Evolutionary conservation across 2,329 filamentous ascomycete species (phyloP), one percentile per base, ranked within the genome.

Genomic region (Alternaria sp.): DNA sequence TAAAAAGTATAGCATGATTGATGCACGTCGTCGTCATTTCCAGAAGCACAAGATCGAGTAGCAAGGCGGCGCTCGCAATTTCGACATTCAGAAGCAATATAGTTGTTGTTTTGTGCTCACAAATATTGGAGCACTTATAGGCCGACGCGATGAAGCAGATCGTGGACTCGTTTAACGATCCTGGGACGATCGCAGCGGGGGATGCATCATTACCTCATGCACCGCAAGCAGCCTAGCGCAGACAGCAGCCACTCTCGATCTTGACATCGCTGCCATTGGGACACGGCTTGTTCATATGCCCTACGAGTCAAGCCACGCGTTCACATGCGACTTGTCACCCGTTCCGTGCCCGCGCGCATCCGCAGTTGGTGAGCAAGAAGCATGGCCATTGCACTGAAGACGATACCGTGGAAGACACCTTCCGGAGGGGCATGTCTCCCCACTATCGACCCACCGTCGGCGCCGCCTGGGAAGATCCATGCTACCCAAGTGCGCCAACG

Each of bases 391-490:
- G 39, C 42, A 36, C 20, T 24, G 20, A 9, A 48, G n/a, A 28
- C n/a, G 38, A 32, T 28, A 20, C 38, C 18, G 18, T 30, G 38
- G 30, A 46, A 30, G 42, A 54, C 41, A 24, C 12, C 8, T 42
- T 16, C 51, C 41, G 41, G 56, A 59, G 51, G 51, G 43, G 44
- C 39, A 51, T 52, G 48, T 51, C 59, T 59, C 44, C 56, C 59
- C 59, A 56, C 59, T 22, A 49, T 65, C 65, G 60, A 44, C 59
- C 58, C 62, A 68, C 63, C 30, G 34, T 49, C 53, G 34, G 26
- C n/a, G 16, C 44, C 51, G 44, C 24, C 54, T 46, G 48, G 58
- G 39, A 20, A 49, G 39, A 64, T 38, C 62, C 66, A 65, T 65
- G 66, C 54, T 51, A 24, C 32, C 24, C 39, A 32, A 46, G 30